Conservation (phyloP, 2,329 filamentous ascomycete species). For the Colletotrichum sp. region DNA sequence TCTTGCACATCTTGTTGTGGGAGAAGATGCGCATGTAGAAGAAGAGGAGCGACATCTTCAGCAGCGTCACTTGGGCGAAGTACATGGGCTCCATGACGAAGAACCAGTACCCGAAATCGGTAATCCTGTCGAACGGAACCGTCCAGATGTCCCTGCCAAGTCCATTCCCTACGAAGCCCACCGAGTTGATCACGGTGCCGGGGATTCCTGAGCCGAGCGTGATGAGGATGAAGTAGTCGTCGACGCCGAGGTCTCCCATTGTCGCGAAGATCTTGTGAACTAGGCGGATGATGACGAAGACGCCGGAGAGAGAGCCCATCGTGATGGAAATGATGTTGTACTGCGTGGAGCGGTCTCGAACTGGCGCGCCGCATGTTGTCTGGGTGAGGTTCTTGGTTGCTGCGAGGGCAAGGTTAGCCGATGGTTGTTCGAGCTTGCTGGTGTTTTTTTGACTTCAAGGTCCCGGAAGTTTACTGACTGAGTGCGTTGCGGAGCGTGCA, state of each 20-base stretch:
- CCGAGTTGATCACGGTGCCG: slow-evolving; percentile 33
- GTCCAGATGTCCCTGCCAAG: slow-evolving; percentile 59
- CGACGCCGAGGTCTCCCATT: slow-evolving; percentile 39
- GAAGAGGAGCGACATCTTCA: slow-evolving; percentile 57
- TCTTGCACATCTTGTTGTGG: slow-evolving; percentile 33
- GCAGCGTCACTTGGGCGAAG: slow-evolving; percentile 48
- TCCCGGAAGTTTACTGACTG: slow-evolving; percentile 27
- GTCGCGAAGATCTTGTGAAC: slow-evolving; percentile 37
- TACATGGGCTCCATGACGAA: slow-evolving; percentile 51
- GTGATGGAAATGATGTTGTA: slow-evolving; percentile 37
- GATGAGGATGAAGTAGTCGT: slow-evolving; percentile 41
- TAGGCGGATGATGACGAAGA: slow-evolving; percentile 49
- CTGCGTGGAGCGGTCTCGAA: slow-evolving; percentile 35
- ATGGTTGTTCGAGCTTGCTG: neutral
- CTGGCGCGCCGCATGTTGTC: slow-evolving; percentile 30
- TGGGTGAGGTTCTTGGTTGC: slow-evolving; percentile 24
- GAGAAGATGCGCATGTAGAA: slow-evolving; percentile 64
- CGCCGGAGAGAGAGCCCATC: slow-evolving; percentile 38
- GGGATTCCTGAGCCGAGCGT: slow-evolving; percentile 33
- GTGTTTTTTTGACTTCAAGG: neutral
- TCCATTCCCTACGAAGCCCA: slow-evolving; percentile 42
- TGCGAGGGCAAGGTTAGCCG: neutral
- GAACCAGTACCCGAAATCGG: slow-evolving; percentile 46
- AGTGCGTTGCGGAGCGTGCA: slow-evolving; percentile 37
- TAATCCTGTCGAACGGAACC: slow-evolving; percentile 43